Conservation (phyloP, 2,329 filamentous ascomycete genomes). For the Endothia cerciana region DNA sequence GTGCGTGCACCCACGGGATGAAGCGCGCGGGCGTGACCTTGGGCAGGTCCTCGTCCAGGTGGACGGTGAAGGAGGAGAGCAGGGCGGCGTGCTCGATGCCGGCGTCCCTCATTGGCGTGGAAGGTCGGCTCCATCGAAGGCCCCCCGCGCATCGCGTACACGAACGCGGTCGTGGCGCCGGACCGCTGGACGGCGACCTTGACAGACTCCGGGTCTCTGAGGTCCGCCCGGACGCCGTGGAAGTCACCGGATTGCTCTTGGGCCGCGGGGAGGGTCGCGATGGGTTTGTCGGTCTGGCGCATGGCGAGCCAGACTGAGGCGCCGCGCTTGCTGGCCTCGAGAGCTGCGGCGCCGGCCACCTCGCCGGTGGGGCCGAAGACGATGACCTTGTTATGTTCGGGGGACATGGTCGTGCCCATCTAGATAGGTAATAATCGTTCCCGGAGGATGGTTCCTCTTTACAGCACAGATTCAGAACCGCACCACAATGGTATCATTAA, state of each 20-base stretch:
- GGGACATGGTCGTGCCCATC: neutral
- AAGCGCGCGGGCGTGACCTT: slow-evolving; percentile 35
- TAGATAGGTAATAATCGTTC: neutral
- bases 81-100: slow-evolving; percentile 50
- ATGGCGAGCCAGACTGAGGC: slow-evolving; percentile 38
- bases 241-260: slow-evolving; percentile 25
- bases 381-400: slow-evolving; percentile 38
- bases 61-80: slow-evolving; percentile 44
- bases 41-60: slow-evolving; percentile 31
- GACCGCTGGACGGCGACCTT: slow-evolving; percentile 44
- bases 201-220: slow-evolving; percentile 46
- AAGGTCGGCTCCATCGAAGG: slow-evolving; percentile 46
- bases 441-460: neutral
- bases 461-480: neutral
- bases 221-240: slow-evolving; percentile 43
- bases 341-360: slow-evolving; percentile 47
- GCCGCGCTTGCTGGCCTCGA: slow-evolving; percentile 44
- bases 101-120: slow-evolving; percentile 46
- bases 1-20: slow-evolving; percentile 47
- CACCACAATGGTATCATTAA: too few species aligned
- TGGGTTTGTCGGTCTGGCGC: slow-evolving; percentile 41
- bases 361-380: slow-evolving; percentile 55
- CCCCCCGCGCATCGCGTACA: slow-evolving; percentile 44
- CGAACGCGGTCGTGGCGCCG: slow-evolving; percentile 51
- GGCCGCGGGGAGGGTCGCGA: slow-evolving; percentile 35